These are phyloP conservation scores for Lotmaria passim DNA, from an alignment of 208 protist species.

Conservation along the genomic window DNA sequence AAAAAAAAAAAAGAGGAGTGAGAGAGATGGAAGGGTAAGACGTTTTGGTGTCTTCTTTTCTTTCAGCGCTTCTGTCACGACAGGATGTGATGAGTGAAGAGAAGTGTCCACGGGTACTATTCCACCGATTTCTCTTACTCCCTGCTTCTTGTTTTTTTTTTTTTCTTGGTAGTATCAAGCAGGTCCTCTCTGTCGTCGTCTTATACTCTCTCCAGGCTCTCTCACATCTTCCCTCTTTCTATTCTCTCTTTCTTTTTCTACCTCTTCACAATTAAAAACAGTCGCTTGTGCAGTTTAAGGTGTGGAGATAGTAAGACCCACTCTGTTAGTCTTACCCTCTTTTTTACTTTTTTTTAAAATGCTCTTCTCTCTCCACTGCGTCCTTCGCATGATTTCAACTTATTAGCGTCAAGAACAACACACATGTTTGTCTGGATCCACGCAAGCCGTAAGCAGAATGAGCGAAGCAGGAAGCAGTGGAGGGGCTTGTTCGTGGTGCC, in stretches of 20 bases:
- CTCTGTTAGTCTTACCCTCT: too few species aligned
- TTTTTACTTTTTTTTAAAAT: too few species aligned
- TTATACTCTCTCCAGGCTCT: too few species aligned
- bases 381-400: conserved; percentile 6
- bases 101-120: too few species aligned
- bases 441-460: conserved; percentile 64
- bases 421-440: conserved; percentile 41
- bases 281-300: background rate
- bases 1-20: too few species aligned
- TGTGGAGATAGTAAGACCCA: too few species aligned
- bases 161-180: background rate
- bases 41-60: too few species aligned
- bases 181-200: background rate
- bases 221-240: background rate
- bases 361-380: background rate
- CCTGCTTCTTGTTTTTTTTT: background rate
- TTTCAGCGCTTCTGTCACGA: too few species aligned
- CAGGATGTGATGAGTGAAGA: too few species aligned
- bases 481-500: background rate
- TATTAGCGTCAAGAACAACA: conserved; percentile 7
- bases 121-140: too few species aligned
- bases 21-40: too few species aligned
- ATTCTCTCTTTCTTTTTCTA: background rate
- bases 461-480: conserved; percentile 2
- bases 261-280: background rate